phyloP scores from a whole-genome alignment of 306 rosid species.

The Lathyrus sativus region DNA sequence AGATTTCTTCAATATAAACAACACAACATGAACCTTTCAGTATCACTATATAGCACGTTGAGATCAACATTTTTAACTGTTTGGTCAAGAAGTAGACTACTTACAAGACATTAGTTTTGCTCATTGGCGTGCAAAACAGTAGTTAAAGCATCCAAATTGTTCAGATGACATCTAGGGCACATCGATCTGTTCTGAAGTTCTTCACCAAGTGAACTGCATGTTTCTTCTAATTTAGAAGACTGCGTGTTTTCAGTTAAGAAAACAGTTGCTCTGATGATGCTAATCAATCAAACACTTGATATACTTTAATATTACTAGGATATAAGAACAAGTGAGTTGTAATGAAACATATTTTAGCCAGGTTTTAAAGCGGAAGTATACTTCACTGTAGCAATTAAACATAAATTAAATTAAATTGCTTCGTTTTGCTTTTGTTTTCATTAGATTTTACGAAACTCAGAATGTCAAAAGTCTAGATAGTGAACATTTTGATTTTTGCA shows the following conservation, averaged over 20 bases:
- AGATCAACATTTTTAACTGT: conserved; percentile 25
- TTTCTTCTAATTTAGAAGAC: conserved; percentile 60
- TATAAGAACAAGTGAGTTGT: conserved; percentile 5
- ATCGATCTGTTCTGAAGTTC: conserved; percentile 64
- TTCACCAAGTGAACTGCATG: conserved; percentile 59
- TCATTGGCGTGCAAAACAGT: conserved; percentile 47
- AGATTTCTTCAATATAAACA: conserved; percentile 16
- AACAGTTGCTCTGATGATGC: conserved; percentile 19
- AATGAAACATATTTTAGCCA: conserved; percentile 27
- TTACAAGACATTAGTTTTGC: conserved; percentile 48
- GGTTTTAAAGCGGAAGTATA: neutral
- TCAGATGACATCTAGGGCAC: conserved; percentile 73
- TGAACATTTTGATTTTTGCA: conserved; percentile 24
- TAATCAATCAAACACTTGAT: conserved; percentile 7
- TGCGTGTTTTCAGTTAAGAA: conserved; percentile 68
- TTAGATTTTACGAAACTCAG: conserved; percentile 3
- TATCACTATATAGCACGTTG: conserved; percentile 5
- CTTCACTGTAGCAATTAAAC: conserved; percentile 12
- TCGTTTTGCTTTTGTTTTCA: neutral
- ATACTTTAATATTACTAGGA: conserved; percentile 6
- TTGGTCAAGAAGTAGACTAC: conserved; percentile 36
- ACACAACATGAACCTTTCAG: conserved; percentile 18
- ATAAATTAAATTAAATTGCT: too few species aligned
- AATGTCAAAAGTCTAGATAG: neutral
- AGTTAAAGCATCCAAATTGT: conserved; percentile 62